Evolutionary conservation across 2,329 filamentous ascomycete genomes (phyloP).

Genomic region (Exophiala oligosperma): DNA sequence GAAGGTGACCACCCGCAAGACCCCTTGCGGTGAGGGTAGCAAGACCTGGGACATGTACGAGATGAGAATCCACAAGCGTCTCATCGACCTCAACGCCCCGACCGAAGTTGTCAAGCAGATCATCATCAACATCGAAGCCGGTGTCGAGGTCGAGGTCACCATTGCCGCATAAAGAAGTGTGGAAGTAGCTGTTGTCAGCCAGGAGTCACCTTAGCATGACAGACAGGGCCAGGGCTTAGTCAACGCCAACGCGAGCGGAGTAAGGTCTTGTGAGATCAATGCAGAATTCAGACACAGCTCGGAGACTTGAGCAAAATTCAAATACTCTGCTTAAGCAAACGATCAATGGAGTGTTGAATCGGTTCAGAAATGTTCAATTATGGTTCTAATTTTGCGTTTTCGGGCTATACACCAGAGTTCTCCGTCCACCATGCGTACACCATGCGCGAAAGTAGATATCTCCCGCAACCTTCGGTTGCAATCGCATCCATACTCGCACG

Average conservation of each 20-base stretch:
- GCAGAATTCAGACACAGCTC: no score
- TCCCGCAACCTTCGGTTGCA: not conserved
- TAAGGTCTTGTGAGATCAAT: no score
- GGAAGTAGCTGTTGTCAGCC: conserved; percentile 18
- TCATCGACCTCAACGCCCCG: conserved; percentile 95
- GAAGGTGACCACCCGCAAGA: conserved; percentile 96
- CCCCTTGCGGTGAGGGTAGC: conserved; percentile 97
- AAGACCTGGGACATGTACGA: conserved; percentile 99
- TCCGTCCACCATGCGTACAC: not conserved
- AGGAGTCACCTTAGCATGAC: conserved; percentile 5
- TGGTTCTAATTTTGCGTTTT: not conserved
- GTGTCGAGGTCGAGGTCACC: conserved; percentile 55
- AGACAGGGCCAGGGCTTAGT: not conserved
- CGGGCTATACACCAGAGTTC: not conserved
- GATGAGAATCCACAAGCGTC: conserved; percentile 99
- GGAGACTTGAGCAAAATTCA: no score
- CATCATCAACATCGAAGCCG: conserved; percentile 56
- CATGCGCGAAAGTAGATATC: not conserved
- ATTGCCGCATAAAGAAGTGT: conserved; percentile 48
- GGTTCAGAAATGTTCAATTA: not conserved
- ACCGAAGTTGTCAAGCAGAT: conserved; percentile 71
- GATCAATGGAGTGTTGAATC: not conserved
- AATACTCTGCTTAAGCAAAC: no score
- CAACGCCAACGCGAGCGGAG: no score
- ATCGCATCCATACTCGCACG: no score